These are phyloP conservation scores for Saraca asoca DNA, from an alignment of 331 rosid species.

Conservation along the genomic window DNA sequence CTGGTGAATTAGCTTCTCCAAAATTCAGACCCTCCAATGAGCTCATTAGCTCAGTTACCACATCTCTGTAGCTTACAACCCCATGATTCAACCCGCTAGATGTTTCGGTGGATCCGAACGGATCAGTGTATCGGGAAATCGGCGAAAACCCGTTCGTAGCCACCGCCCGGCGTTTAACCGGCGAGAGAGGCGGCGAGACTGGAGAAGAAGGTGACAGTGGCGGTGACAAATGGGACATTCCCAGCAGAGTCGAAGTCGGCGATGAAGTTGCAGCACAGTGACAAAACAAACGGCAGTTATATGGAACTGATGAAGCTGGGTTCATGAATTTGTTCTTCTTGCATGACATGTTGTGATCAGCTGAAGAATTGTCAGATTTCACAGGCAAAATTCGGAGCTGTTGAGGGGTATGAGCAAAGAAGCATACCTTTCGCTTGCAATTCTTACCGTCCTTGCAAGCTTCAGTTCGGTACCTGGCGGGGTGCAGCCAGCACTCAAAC, in stretches of 20 bases:
- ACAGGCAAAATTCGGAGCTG: slow-evolving; percentile 71
- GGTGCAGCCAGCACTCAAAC: slow-evolving; percentile 95
- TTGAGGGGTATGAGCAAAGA: slow-evolving; percentile 87
- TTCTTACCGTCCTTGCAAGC: slow-evolving; percentile 88
- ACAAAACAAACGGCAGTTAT: slow-evolving; percentile 59
- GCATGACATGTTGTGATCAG: slow-evolving; percentile 36
- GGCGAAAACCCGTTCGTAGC: slow-evolving; percentile 39
- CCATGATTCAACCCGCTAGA: slow-evolving; percentile 28
- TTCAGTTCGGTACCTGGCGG: slow-evolving; percentile 84
- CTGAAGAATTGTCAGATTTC: slow-evolving; percentile 31
- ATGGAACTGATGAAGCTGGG: slow-evolving; percentile 39
- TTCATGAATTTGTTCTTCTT: slow-evolving; percentile 42
- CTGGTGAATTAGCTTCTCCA: slow-evolving; percentile 42
- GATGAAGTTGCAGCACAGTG: slow-evolving; percentile 48
- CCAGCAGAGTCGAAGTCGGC: slow-evolving; percentile 75
- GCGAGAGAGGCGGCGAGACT: slow-evolving; percentile 65
- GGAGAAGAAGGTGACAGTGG: slow-evolving; percentile 71
- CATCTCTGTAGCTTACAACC: slow-evolving; percentile 47
- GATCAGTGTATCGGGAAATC: slow-evolving; percentile 44
- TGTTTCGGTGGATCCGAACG: slow-evolving; percentile 22
- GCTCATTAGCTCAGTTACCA: slow-evolving; percentile 57
- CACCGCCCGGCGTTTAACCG: slow-evolving; percentile 36
- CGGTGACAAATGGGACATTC: slow-evolving; percentile 65
- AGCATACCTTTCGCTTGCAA: slow-evolving; percentile 86
- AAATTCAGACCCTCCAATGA: slow-evolving; percentile 74